Conservation (phyloP, 1,284 basidiomycete genomes). For the Ceratobasidium sp. region DNA sequence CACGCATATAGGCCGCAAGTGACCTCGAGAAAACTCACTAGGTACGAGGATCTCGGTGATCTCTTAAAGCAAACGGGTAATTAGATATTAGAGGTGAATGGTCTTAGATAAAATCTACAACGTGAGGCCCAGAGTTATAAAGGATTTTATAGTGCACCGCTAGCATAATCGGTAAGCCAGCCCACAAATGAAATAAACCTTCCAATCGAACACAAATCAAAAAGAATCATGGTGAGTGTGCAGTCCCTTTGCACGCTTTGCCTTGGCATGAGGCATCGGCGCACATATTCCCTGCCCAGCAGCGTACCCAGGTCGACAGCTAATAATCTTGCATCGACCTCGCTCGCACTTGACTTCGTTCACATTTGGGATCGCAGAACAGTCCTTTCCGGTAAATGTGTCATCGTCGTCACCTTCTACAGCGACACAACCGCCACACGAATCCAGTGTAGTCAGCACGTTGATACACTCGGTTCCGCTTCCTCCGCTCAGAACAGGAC, state of each 20-base stretch:
- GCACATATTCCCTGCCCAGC: neutral
- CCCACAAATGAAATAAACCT: neutral
- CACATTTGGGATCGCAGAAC: constrained; percentile 15
- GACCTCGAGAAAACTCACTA: too few relatives aligned
- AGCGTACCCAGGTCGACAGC: neutral
- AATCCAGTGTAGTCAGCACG: constrained; percentile 11
- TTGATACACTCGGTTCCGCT: constrained; percentile 14
- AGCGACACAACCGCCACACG: constrained; percentile 21
- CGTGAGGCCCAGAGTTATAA: too few relatives aligned
- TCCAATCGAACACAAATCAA: neutral
- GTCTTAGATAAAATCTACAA: too few relatives aligned
- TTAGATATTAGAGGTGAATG: too few relatives aligned
- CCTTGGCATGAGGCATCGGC: constrained; percentile 2
- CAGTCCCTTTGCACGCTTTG: neutral
- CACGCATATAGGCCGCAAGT: too few relatives aligned
- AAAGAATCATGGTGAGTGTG: constrained; percentile 3
- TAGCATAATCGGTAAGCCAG: neutral
- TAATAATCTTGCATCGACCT: constrained; percentile 12
- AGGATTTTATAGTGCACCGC: neutral
- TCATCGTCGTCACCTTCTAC: neutral
- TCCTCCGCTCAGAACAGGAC: neutral
- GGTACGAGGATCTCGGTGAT: too few relatives aligned
- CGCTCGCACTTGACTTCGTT: constrained; percentile 10
- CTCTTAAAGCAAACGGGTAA: too few relatives aligned
- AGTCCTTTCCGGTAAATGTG: constrained; percentile 3